Percentiles rank a stretch among this genome's conserved stretches.
These are phyloP conservation scores for Carex cristatella DNA, from an alignment of 176 grass and related monocot genomes.

Conservation along the genomic window DNA sequence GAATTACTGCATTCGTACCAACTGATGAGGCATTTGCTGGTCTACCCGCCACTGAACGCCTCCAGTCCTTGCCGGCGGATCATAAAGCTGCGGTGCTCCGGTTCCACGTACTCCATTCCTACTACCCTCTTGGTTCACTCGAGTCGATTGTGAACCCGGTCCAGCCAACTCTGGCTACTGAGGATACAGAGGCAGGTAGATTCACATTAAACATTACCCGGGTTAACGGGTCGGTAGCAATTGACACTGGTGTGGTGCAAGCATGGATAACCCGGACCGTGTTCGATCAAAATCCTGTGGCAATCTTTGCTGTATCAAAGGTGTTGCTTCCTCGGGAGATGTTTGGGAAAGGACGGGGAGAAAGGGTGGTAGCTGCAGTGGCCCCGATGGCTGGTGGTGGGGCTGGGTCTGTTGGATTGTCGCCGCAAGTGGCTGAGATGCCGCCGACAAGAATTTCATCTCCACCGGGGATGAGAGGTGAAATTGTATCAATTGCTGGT, in stretches of 20 bases:
- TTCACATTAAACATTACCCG: slow-evolving; percentile 98
- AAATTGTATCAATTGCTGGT: slow-evolving; percentile 22
- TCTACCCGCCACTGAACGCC: slow-evolving; percentile 56
- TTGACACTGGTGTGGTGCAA: slow-evolving; percentile 91
- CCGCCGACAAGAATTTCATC: slow-evolving; percentile 55
- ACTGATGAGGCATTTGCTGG: slow-evolving; percentile 90
- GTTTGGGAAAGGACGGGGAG: slow-evolving; percentile 22
- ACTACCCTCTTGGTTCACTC: slow-evolving; percentile 88
- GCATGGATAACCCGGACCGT: slow-evolving; percentile 90
- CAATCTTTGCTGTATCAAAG: slow-evolving; percentile 84
- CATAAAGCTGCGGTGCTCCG: slow-evolving; percentile 81
- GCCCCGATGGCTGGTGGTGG: slow-evolving; percentile 8
- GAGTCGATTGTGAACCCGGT: slow-evolving; percentile 98
- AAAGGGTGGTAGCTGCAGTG: not conserved
- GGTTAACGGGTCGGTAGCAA: slow-evolving; percentile 82
- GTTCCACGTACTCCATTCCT: slow-evolving; percentile 95
- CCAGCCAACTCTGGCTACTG: slow-evolving; percentile 91
- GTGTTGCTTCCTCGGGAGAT: slow-evolving; percentile 86
- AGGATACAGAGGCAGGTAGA: slow-evolving; percentile 60
- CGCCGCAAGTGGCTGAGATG: slow-evolving; percentile 21
- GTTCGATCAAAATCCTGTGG: slow-evolving; percentile 90
- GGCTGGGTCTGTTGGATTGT: not conserved
- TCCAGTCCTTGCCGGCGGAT: slow-evolving; percentile 84
- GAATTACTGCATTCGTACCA: slow-evolving; percentile 90
- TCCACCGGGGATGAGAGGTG: slow-evolving; percentile 31